Conservation (phyloP, 257 asterid species). For the Nicotiana otophora region DNA sequence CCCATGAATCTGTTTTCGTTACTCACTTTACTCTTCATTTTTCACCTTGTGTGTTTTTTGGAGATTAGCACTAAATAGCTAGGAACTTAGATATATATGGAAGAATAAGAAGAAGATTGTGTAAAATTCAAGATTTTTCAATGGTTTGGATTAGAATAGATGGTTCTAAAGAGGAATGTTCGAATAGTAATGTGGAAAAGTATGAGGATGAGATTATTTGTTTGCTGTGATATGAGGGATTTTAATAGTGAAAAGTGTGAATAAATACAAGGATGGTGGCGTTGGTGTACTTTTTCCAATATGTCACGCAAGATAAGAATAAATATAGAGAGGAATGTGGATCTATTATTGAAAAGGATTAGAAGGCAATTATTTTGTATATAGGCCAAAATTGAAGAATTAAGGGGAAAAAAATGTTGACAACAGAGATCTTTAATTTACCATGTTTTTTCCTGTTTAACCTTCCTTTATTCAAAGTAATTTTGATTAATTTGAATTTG, state of each 20-base stretch:
- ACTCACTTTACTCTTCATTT: slow-evolving; percentile 7
- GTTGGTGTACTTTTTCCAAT: not conserved
- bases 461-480: no score
- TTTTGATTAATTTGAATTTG: no score
- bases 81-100: no score
- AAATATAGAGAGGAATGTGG: not conserved
- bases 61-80: not conserved
- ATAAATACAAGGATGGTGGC: not conserved
- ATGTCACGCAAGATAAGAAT: not conserved
- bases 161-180: not conserved
- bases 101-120: not conserved
- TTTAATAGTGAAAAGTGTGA: not conserved
- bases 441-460: not conserved
- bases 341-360: no score
- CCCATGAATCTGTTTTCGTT: slow-evolving; percentile 33
- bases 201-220: not conserved
- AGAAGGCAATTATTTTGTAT: not conserved
- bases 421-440: no score
- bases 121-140: not conserved
- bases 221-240: not conserved
- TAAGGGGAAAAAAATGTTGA: not conserved
- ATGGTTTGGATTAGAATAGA: not conserved
- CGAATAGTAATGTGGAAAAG: not conserved
- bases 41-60: not conserved
- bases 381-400: not conserved